phyloP scores from a whole-genome alignment of 768 basidiomycete species.

The Mycena rosella region DNA sequence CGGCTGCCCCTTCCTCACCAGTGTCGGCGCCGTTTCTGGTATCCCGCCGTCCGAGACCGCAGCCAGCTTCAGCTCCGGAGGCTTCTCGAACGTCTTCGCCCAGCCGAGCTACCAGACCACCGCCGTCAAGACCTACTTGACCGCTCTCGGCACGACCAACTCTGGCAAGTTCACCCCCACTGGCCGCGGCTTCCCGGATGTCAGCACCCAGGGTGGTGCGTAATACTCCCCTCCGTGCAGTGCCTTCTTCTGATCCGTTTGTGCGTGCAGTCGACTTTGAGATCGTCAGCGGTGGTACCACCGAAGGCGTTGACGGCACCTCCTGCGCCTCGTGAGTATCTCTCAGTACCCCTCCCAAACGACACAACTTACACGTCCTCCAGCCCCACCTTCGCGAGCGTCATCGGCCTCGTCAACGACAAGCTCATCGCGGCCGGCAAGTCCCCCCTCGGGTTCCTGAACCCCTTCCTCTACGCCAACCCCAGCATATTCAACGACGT shows the following conservation, averaged over 20 bases:
- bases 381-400: constrained; percentile 56
- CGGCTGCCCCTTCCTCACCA: constrained; percentile 53
- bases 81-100: constrained; percentile 61
- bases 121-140: constrained; percentile 42
- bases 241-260: constrained; percentile 20
- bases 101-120: constrained; percentile 45
- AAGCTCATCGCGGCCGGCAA: constrained; percentile 52
- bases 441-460: constrained; percentile 52
- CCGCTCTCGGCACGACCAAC: constrained; percentile 47
- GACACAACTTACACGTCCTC: constrained; percentile 27
- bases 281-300: constrained; percentile 26
- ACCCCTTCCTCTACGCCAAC: constrained; percentile 50
- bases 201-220: constrained; percentile 38
- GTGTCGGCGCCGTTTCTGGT: constrained; percentile 56
- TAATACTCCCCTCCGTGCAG: constrained; percentile 41
- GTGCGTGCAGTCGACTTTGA: constrained; percentile 30
- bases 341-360: not conserved
- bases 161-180: constrained; percentile 52
- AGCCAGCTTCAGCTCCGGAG: constrained; percentile 62
- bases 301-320: constrained; percentile 34
- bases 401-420: constrained; percentile 64
- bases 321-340: constrained; percentile 29
- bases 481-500: constrained; percentile 55
- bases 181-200: constrained; percentile 47
- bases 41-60: constrained; percentile 56